Evolutionary conservation across 2,329 filamentous ascomycete species (phyloP).

Genomic region (Knufia fluminis): DNA sequence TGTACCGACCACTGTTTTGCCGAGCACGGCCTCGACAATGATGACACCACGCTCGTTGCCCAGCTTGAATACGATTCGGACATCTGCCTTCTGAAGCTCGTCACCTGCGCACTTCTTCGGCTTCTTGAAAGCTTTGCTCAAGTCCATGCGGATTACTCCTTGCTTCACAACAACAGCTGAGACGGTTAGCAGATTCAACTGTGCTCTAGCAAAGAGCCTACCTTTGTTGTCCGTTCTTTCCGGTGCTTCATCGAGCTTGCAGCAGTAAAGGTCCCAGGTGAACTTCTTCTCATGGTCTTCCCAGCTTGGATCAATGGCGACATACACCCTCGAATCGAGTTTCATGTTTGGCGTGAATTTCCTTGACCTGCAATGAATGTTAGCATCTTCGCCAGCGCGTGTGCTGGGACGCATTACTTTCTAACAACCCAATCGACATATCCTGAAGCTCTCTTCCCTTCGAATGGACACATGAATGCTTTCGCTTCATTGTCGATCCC

Average conservation of each 20-base stretch:
- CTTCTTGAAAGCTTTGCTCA: not conserved
- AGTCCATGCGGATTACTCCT: no score
- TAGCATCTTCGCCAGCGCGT: no score
- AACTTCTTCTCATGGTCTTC: not conserved
- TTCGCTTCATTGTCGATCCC: slow-evolving; percentile 11
- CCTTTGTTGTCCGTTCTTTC: not conserved
- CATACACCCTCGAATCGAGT: not conserved
- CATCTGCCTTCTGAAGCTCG: not conserved
- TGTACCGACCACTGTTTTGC: not conserved
- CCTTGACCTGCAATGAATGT: not conserved
- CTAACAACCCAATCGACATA: slow-evolving; percentile 5
- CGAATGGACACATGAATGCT: slow-evolving; percentile 9
- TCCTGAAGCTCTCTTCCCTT: slow-evolving; percentile 1
- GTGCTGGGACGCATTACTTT: no score
- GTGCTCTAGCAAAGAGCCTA: no score
- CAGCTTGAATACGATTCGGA: not conserved
- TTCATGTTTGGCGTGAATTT: not conserved
- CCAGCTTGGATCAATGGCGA: not conserved
- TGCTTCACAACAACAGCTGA: no score
- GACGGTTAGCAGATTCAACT: no score
- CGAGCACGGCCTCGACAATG: not conserved
- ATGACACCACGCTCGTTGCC: not conserved
- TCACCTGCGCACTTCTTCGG: not conserved
- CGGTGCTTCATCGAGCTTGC: not conserved
- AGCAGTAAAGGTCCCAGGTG: not conserved